Base-by-base conservation (phyloP, 306 rosid species). In the Inga oerstediana region DNA sequence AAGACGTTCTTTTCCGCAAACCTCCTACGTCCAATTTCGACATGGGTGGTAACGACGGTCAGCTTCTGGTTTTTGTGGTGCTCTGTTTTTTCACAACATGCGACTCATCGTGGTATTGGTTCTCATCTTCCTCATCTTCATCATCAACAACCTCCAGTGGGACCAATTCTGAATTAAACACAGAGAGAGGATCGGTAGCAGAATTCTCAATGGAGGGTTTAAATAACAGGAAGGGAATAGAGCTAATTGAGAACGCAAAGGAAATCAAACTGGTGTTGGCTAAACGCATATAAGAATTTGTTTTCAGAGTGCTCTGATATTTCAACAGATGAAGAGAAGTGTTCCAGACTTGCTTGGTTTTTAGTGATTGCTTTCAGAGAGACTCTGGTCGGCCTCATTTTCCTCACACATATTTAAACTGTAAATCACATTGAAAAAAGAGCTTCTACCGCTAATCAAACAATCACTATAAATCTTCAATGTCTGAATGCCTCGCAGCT, bases 281-380 rank as follows among this genome's bases (percentile, higher is more conserved):
- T 87, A 81, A 86, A 79, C 48, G 97, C 97, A 76, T 32, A 93
- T 66, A 62, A 68, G 17, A 86, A 90, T 83, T 89, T 93, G 70
- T 95, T 95, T 75, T 81, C 93, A 0, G 93, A 96, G 15, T 95
- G 98, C 82, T 87, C 93, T 0, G 95, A 91, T 84, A 91, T 92
- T 69, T 76, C 87, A 73, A 93, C 93, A 0, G 81, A 66, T 5
- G 90, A 90, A 39, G 98, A 92, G 76, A 92, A 89, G 58, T 80
- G 95, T 64, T 90, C 97, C 10, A 91, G 97, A 80, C 87, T 95
- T 10, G 93, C 98, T 56, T 95, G 97, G 97, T 93, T 91, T 87
- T 95, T 16, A 92, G 97, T 79, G 96, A 93, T 82, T 95, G 97
- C 82, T 95, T 95, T 79, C 98, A 93, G 44, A 90, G 81, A 76